These are phyloP conservation scores for Paracoccidioides lutzii DNA, from an alignment of 2,329 filamentous ascomycete species.

Conservation along the genomic window DNA sequence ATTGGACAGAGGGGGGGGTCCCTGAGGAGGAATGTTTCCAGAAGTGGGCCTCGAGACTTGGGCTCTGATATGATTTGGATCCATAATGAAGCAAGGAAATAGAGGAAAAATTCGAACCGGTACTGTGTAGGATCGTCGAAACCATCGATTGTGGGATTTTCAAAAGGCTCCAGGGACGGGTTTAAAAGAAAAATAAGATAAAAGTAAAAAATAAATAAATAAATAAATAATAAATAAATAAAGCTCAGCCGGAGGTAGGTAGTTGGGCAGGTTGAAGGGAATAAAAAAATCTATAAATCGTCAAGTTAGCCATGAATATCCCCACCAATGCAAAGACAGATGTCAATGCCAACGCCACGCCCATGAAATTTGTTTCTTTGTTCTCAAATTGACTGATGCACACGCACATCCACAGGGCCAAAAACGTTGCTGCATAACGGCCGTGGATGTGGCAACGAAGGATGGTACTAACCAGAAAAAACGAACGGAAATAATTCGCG, in stretches of 20 bases:
- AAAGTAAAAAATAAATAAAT: too few species aligned
- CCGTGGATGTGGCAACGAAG: background rate
- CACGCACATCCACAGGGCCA: background rate
- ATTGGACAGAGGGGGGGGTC: slow-evolving; percentile 33
- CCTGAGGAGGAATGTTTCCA: slow-evolving; percentile 33
- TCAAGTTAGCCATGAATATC: background rate
- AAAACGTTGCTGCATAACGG: background rate
- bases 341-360: background rate
- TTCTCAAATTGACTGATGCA: background rate
- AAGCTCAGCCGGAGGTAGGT: background rate
- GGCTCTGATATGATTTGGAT: slow-evolving; percentile 32
- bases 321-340: too few species aligned
- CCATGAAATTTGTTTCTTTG: slow-evolving; percentile 1
- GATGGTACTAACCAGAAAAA: background rate
- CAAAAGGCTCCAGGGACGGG: background rate
- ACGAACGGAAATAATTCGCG: background rate
- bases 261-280: background rate
- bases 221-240: too few species aligned
- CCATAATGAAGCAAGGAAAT: slow-evolving; percentile 20
- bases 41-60: slow-evolving; percentile 33
- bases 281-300: background rate
- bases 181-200: background rate
- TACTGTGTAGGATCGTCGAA: slow-evolving; percentile 6
- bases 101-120: slow-evolving; percentile 6
- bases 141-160: slow-evolving; percentile 9